Percentiles rank a stretch among this genome's conserved stretches.
These are phyloP conservation scores for Phytophthora sojae DNA, from an alignment of 352 stramenopile genomes.

Conservation along the genomic window DNA sequence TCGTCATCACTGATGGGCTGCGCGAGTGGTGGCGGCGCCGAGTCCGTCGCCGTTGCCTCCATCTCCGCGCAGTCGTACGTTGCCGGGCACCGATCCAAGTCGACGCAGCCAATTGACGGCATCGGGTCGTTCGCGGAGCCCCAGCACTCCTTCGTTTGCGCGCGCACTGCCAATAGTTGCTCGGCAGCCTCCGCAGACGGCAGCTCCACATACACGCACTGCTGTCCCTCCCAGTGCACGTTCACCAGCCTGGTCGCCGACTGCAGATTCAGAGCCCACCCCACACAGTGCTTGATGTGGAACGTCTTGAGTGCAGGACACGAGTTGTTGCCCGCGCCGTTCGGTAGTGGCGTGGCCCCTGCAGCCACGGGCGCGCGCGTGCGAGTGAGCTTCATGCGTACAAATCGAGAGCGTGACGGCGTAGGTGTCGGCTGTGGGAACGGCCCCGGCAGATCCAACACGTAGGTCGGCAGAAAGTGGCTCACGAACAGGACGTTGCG, in stretches of 20 bases:
- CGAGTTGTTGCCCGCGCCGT: conserved; percentile 19
- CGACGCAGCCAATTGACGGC: conserved; percentile 69
- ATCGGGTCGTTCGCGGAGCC: conserved; percentile 60
- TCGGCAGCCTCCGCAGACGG: conserved; percentile 46
- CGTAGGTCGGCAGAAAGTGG: conserved; percentile 64
- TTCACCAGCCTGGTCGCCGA: conserved; percentile 45
- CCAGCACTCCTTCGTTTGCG: conserved; percentile 38
- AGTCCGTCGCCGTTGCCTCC: conserved; percentile 40
- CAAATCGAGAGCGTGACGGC: conserved; percentile 58
- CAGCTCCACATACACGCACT: conserved; percentile 61
- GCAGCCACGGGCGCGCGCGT: conserved; percentile 37
- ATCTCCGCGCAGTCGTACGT: conserved; percentile 29
- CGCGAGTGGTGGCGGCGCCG: conserved; percentile 20
- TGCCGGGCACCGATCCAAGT: conserved; percentile 54
- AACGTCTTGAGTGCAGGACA: conserved; percentile 62
- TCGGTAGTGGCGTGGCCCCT: conserved; percentile 23
- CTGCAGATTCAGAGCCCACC: conserved; percentile 55
- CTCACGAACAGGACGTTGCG: conserved; percentile 64
- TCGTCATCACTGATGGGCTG: conserved; percentile 38
- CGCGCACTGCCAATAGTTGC: conserved; percentile 48
- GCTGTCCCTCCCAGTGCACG: conserved; percentile 62
- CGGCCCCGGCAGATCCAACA: conserved; percentile 53
- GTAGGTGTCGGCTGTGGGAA: conserved; percentile 51
- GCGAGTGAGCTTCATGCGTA: conserved; percentile 64
- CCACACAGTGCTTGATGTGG: conserved; percentile 81